Conservation (phyloP, 345 rosid genomes). For the Odontarrhena argentea region DNA sequence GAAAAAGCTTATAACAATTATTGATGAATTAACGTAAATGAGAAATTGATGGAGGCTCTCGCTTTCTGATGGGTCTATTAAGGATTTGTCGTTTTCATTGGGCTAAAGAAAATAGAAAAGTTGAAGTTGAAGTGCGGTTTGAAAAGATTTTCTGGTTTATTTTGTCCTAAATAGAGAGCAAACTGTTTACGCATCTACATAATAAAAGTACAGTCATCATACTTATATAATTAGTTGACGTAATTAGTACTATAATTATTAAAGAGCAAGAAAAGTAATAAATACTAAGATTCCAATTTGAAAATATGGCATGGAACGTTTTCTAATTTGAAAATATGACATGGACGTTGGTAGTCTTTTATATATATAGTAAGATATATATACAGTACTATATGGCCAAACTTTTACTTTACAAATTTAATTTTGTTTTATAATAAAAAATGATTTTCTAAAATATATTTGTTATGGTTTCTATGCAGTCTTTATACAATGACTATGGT, state of each 20-base stretch:
- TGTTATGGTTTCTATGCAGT: too few relatives aligned
- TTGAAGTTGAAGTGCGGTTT: slow-evolving; percentile 32
- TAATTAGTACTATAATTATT: neutral
- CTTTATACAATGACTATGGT: too few relatives aligned
- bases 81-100: slow-evolving; percentile 35
- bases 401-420: too few relatives aligned
- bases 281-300: slow-evolving; percentile 23
- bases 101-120: slow-evolving; percentile 22
- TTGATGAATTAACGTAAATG: slow-evolving; percentile 18
- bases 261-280: neutral
- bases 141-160: neutral
- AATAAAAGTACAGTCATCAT: neutral
- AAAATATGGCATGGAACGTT: slow-evolving; percentile 23
- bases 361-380: too few relatives aligned
- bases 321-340: neutral
- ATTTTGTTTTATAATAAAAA: too few relatives aligned
- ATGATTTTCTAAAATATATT: too few relatives aligned
- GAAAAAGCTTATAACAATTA: slow-evolving; percentile 11
- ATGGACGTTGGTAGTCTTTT: too few relatives aligned
- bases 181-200: slow-evolving; percentile 31
- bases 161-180: slow-evolving; percentile 20
- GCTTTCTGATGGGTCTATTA: slow-evolving; percentile 27
- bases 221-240: slow-evolving; percentile 20
- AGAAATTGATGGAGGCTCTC: slow-evolving; percentile 21
- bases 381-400: too few relatives aligned